Percentiles rank a stretch among this genome's conserved stretches.
Evolutionary conservation across 768 basidiomycete species (phyloP).

Genomic region (Chalciporus chontae): DNA sequence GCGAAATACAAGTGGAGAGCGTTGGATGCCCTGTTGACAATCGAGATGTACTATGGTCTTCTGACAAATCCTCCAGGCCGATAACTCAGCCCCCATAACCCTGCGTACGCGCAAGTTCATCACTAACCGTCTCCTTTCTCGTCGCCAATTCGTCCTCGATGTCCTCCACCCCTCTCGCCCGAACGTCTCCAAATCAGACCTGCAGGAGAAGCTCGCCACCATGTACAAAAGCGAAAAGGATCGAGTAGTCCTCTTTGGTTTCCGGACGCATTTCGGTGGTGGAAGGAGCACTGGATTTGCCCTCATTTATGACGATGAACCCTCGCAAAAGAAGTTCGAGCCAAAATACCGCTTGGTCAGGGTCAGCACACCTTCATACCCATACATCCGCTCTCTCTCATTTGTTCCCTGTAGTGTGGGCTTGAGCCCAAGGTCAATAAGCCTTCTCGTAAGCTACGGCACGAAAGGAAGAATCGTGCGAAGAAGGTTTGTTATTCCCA

Average conservation of each 20-base stretch:
- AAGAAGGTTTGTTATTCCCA: constrained; percentile 76
- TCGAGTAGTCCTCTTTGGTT: constrained; percentile 91
- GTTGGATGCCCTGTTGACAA: constrained; percentile 25
- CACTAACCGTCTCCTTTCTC: constrained; percentile 94
- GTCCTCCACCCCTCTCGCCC: constrained; percentile 93
- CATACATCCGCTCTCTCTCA: constrained; percentile 2
- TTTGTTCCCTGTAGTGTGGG: constrained; percentile 48
- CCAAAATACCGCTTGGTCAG: constrained; percentile 92
- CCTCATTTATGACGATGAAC: constrained; percentile 95
- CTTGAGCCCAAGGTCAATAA: constrained; percentile 76
- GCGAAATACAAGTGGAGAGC: constrained; percentile 6
- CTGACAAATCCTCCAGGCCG: constrained; percentile 50
- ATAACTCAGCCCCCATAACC: constrained; percentile 81
- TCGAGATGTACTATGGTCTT: constrained; percentile 20
- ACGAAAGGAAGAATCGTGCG: constrained; percentile 98
- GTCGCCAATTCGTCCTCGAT: constrained; percentile 94
- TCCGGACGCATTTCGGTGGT: constrained; percentile 96
- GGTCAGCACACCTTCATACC: constrained; percentile 47
- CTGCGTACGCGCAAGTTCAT: constrained; percentile 99
- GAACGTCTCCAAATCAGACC: constrained; percentile 89
- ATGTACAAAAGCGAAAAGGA: constrained; percentile 92
- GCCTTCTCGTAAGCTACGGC: constrained; percentile 94
- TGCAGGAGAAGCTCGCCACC: constrained; percentile 86
- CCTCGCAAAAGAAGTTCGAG: constrained; percentile 94
- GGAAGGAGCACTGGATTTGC: constrained; percentile 97